Evolutionary conservation across 2,329 filamentous ascomycete species (phyloP).

Genomic region (Aphanocladium album): DNA sequence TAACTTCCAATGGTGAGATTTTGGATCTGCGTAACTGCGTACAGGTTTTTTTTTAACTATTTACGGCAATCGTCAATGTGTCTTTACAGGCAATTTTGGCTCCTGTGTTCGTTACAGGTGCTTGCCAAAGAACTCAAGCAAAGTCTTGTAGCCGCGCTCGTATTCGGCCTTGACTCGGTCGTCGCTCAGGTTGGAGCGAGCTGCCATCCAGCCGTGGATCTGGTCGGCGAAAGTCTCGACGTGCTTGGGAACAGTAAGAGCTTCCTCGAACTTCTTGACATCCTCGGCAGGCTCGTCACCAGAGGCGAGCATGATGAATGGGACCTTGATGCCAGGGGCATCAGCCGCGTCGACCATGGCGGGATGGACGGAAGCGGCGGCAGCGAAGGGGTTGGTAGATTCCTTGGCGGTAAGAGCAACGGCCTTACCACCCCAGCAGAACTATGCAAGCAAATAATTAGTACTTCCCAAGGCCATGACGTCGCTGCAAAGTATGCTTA

Average conservation of each 20-base stretch:
- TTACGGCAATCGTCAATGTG: too few species aligned
- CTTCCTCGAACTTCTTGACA: slow-evolving; percentile 52
- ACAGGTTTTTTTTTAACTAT: neutral
- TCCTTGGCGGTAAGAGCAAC: slow-evolving; percentile 46
- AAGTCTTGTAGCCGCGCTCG: slow-evolving; percentile 54
- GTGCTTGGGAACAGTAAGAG: slow-evolving; percentile 50
- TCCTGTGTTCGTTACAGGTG: slow-evolving; percentile 31
- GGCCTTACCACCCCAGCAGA: slow-evolving; percentile 70
- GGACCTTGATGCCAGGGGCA: slow-evolving; percentile 54
- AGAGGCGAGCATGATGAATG: slow-evolving; percentile 59
- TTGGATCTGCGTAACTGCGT: neutral
- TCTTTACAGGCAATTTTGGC: too few species aligned
- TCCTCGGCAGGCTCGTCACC: slow-evolving; percentile 55
- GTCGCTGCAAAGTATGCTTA: slow-evolving; percentile 29
- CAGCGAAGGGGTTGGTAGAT: slow-evolving; percentile 50
- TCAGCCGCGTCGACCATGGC: slow-evolving; percentile 62
- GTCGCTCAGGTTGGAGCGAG: slow-evolving; percentile 54
- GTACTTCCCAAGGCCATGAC: neutral
- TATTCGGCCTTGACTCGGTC: slow-evolving; percentile 57
- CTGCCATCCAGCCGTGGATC: slow-evolving; percentile 72
- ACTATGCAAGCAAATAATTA: slow-evolving; percentile 27
- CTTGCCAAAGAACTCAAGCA: slow-evolving; percentile 54
- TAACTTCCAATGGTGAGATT: too few species aligned
- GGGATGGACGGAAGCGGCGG: slow-evolving; percentile 50
- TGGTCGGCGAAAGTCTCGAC: slow-evolving; percentile 63